Percentiles rank a stretch among this genome's conserved stretches.
These are phyloP conservation scores for Kwoniella bestiolae DNA, from an alignment of 768 basidiomycete genomes.

Conservation along the genomic window DNA sequence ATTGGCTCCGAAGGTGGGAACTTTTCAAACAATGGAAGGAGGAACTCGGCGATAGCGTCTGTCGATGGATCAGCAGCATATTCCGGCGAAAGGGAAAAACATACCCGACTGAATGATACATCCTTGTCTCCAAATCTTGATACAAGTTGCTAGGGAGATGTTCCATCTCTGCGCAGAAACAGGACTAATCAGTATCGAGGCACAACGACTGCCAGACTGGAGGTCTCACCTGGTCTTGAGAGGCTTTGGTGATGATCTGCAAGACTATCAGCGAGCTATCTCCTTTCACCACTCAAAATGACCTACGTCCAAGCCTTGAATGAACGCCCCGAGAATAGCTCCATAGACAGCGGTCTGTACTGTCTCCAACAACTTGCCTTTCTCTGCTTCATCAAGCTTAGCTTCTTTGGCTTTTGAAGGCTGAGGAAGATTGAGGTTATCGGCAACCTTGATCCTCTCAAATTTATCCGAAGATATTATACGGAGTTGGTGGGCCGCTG, in stretches of 20 bases:
- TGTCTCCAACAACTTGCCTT: conserved; percentile 41
- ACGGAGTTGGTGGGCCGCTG: conserved; percentile 55
- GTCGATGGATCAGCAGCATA: not conserved
- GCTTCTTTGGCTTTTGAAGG: conserved; percentile 26
- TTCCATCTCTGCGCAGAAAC: conserved; percentile 39
- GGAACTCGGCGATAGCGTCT: conserved; percentile 41
- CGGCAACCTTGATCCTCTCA: conserved; percentile 45
- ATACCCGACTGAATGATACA: conserved; percentile 55
- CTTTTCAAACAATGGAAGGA: conserved; percentile 43
- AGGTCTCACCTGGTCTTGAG: conserved; percentile 42
- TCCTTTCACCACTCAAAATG: too few relatives aligned
- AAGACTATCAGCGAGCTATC: not conserved
- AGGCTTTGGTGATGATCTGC: conserved; percentile 53
- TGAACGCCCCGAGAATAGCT: conserved; percentile 51
- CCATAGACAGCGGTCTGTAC: conserved; percentile 52
- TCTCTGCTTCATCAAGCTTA: conserved; percentile 21
- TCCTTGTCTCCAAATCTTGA: conserved; percentile 55
- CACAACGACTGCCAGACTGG: too few relatives aligned
- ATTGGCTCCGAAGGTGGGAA: conserved; percentile 39
- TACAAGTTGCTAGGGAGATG: conserved; percentile 43
- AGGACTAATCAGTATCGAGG: not conserved
- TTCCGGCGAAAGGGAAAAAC: not conserved
- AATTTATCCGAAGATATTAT: conserved; percentile 53
- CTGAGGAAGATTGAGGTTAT: conserved; percentile 50
- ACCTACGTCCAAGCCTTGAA: conserved; percentile 55